These are phyloP conservation scores for Hanseniaspora valbyensis DNA, from an alignment of 805 yeast species.

Conservation along the genomic window DNA sequence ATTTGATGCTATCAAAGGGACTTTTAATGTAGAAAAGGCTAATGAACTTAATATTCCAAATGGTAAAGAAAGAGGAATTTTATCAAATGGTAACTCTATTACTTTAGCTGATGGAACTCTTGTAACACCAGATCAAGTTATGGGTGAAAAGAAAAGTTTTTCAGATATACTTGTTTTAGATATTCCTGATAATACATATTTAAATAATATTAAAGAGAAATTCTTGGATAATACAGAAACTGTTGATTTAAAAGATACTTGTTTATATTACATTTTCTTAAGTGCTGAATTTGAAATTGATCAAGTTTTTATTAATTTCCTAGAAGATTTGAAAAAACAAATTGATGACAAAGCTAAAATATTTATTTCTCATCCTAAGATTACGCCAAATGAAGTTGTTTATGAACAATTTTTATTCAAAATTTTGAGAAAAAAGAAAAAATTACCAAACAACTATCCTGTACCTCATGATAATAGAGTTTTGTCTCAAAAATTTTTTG, in stretches of 20 bases:
- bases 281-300: slow-evolving; percentile 46
- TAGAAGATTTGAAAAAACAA: slow-evolving; percentile 42
- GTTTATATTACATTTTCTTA: slow-evolving; percentile 64
- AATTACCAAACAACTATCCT: slow-evolving; percentile 35
- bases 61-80: slow-evolving; percentile 45
- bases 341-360: slow-evolving; percentile 36
- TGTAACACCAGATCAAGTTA: slow-evolving; percentile 58
- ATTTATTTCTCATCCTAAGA: slow-evolving; percentile 53
- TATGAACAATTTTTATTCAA: slow-evolving; percentile 45
- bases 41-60: slow-evolving; percentile 54
- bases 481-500: slow-evolving; percentile 27
- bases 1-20: slow-evolving; percentile 62
- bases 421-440: slow-evolving; percentile 45
- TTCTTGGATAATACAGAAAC: slow-evolving; percentile 19
- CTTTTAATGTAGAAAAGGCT: slow-evolving; percentile 59
- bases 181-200: slow-evolving; percentile 47
- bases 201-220: slow-evolving; percentile 28
- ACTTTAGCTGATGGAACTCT: slow-evolving; percentile 46
- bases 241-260: slow-evolving; percentile 25
- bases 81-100: slow-evolving; percentile 52
- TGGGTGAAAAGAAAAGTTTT: slow-evolving; percentile 50
- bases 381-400: slow-evolving; percentile 51
- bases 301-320: slow-evolving; percentile 38
- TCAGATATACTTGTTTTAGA: slow-evolving; percentile 60
- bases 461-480: slow-evolving; percentile 30